A percentile compares a stretch with the other conserved stretches of the same genome.
phyloP scores from a whole-genome alignment of 176 grass and related monocot genomes.

The Aegilops speltoides region DNA sequence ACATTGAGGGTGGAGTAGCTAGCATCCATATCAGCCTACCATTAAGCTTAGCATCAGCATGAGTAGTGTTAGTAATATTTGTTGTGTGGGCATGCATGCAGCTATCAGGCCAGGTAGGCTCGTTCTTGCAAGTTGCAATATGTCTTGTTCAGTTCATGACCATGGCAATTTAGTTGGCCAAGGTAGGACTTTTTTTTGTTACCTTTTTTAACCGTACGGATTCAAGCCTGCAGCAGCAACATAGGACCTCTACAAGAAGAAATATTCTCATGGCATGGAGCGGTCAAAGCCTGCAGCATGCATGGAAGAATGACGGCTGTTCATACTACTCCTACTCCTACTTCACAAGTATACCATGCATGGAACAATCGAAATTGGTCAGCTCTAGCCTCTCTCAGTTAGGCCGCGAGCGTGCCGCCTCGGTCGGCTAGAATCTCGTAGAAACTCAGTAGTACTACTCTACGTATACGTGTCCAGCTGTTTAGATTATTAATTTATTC shows the following conservation, averaged over 20 bases:
- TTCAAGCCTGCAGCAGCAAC: not conserved
- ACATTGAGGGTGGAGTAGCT: not conserved
- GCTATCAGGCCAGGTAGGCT: not conserved
- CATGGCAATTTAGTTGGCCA: not conserved
- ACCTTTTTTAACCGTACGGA: not conserved
- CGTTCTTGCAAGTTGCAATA: not conserved
- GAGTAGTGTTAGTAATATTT: too few species aligned
- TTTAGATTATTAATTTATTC: not conserved
- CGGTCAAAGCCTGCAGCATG: not conserved
- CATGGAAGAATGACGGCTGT: not conserved
- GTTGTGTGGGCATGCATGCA: too few species aligned
- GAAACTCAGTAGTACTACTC: not conserved
- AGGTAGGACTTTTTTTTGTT: not conserved
- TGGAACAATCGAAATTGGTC: constrained; percentile 4
- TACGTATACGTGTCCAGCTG: too few species aligned
- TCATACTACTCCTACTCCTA: not conserved
- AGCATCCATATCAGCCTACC: too few species aligned
- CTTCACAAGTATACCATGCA: not conserved
- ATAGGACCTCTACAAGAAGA: not conserved
- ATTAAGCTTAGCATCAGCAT: not conserved
- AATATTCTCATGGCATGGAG: not conserved
- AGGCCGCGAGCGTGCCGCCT: not conserved
- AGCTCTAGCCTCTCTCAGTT: not conserved
- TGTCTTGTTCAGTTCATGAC: too few species aligned
- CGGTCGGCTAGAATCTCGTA: not conserved